phyloP scores from a whole-genome alignment of 2,329 filamentous ascomycete species.

The Aureobasidium namibiae region DNA sequence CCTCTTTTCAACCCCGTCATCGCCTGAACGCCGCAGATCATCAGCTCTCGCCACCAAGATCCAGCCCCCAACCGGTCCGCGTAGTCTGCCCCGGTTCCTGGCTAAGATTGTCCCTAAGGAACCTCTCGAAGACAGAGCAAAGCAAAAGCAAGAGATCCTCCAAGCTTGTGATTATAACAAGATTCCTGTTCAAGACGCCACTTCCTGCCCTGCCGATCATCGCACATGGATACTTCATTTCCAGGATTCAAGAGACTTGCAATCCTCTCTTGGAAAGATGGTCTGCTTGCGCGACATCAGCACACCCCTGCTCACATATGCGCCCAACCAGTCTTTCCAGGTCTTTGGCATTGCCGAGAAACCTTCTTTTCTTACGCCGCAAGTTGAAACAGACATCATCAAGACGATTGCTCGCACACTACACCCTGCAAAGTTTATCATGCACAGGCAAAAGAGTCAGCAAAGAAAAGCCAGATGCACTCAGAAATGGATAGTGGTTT shows the following conservation, averaged over 20 bases:
- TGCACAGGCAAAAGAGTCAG: background rate
- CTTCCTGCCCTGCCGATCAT: background rate
- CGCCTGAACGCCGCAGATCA: background rate
- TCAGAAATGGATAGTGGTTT: background rate
- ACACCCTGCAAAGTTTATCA: background rate
- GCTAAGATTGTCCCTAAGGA: background rate
- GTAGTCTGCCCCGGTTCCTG: background rate
- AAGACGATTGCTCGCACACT: background rate
- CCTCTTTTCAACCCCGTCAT: background rate
- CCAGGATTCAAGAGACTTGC: background rate
- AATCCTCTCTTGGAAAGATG: background rate
- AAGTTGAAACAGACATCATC: background rate
- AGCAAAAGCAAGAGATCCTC: background rate
- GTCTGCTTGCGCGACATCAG: background rate
- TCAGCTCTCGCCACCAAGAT: too few species aligned
- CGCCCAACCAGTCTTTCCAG: background rate
- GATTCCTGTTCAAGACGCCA: background rate
- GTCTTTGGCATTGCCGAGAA: background rate
- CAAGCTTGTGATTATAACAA: background rate
- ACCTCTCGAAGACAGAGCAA: background rate
- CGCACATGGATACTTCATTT: background rate
- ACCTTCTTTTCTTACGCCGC: background rate
- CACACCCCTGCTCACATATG: background rate
- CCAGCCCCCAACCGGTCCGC: background rate
- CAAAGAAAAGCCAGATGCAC: background rate